Evolutionary conservation across 2,329 filamentous ascomycete genomes (phyloP).

Genomic region (Exophiala spinifera): DNA sequence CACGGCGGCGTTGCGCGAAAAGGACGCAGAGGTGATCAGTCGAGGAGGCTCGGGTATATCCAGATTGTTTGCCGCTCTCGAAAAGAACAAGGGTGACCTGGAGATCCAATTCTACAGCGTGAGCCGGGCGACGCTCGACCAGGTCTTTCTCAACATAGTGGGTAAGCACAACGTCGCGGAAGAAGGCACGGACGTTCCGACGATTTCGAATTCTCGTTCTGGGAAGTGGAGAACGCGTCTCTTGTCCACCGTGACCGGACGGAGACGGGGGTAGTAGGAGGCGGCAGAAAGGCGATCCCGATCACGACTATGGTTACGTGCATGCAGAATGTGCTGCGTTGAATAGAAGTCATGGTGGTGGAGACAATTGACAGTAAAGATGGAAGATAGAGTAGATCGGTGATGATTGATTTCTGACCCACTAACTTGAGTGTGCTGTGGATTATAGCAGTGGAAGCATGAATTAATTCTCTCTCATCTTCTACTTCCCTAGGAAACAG

Average conservation of each 20-base stretch:
- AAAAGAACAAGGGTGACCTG: constrained; percentile 64
- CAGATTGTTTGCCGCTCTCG: constrained; percentile 67
- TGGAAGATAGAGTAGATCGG: too few species aligned
- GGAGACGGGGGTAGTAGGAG: too few species aligned
- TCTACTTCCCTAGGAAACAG: too few species aligned
- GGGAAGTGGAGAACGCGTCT: not conserved
- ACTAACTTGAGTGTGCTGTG: too few species aligned
- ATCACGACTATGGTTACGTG: too few species aligned
- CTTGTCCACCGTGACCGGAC: not conserved
- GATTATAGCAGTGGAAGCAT: too few species aligned
- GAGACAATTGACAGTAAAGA: too few species aligned
- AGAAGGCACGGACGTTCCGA: constrained; percentile 46
- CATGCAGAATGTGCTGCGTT: too few species aligned
- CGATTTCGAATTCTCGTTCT: not conserved
- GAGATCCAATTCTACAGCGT: constrained; percentile 85
- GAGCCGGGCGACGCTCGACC: constrained; percentile 80
- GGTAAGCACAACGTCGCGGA: constrained; percentile 74
- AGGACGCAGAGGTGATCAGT: constrained; percentile 8
- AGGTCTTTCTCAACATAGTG: constrained; percentile 86
- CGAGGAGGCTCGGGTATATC: constrained; percentile 49
- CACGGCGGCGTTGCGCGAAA: constrained; percentile 25
- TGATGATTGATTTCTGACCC: too few species aligned
- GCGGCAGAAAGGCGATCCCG: too few species aligned
- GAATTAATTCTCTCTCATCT: too few species aligned
- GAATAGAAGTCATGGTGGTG: too few species aligned